phyloP scores from a whole-genome alignment of 805 yeast species.

The Candida vartiovaarae region DNA sequence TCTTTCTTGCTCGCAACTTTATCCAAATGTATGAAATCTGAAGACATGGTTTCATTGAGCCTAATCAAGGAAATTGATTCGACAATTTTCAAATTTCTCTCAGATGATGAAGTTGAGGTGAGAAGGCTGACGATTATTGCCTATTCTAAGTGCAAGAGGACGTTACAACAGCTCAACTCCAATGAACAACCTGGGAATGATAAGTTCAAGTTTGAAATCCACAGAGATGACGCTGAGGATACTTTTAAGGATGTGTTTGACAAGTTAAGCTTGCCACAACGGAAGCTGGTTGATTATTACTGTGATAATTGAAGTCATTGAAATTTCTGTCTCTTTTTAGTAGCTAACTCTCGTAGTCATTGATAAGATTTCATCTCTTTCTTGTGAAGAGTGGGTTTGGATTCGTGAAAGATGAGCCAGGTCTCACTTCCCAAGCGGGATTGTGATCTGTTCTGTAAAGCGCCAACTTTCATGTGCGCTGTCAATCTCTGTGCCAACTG shows the following conservation, averaged over 20 bases:
- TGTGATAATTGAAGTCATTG: slow-evolving; percentile 9
- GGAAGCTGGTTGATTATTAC: slow-evolving; percentile 41
- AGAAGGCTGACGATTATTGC: slow-evolving; percentile 22
- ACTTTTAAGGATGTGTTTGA: slow-evolving; percentile 28
- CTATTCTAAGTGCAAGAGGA: slow-evolving; percentile 21
- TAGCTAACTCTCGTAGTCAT: not conserved
- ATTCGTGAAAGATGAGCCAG: slow-evolving; percentile 14
- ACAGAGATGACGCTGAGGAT: slow-evolving; percentile 4
- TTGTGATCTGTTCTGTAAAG: slow-evolving; percentile 2
- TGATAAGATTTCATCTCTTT: not conserved
- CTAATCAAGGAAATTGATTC: slow-evolving; percentile 19
- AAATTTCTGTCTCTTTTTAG: not conserved
- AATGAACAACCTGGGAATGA: slow-evolving; percentile 18
- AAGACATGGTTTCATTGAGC: slow-evolving; percentile 8
- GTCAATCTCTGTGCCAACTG: slow-evolving; percentile 20
- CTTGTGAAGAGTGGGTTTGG: slow-evolving; percentile 9
- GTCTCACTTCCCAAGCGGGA: slow-evolving; percentile 10
- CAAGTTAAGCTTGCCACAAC: slow-evolving; percentile 35
- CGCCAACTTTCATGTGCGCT: slow-evolving; percentile 21
- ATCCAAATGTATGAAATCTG: slow-evolving; percentile 16
- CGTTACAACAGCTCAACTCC: slow-evolving; percentile 12
- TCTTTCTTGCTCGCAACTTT: slow-evolving; percentile 17
- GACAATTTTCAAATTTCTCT: slow-evolving; percentile 10
- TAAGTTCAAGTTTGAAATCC: slow-evolving; percentile 14
- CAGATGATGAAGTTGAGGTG: slow-evolving; percentile 20